Base-by-base conservation (phyloP, 768 basidiomycete genomes). In the Wakefieldia striispora region DNA sequence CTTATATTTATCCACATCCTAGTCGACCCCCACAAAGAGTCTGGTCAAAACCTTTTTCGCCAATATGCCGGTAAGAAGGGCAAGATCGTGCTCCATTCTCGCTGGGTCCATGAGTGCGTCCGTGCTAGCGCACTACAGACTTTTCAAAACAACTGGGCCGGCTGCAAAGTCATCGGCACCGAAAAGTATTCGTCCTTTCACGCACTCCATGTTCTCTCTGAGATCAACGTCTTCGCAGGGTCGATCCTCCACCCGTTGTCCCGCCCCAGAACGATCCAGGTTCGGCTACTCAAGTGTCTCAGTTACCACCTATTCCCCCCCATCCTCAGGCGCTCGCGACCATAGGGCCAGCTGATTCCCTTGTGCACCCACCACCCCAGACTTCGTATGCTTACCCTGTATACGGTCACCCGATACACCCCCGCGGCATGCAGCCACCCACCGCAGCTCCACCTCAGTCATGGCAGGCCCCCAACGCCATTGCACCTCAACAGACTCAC, bases 61-160 rank as follows among this genome's bases (percentile, higher is more conserved):
- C 87, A 90, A 60, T 91, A 89, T 65, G 79, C 78, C 1, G 78
- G 79, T 39, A 91, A 91, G 69, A 91, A 88, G 68, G 82, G 80
- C 35, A 91, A 91, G 65, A 72, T 91, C 39, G 80, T 93, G 3
- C 79, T 93, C 7, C 76, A 81, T 58, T 76, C 80, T 5, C 78
- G 79, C 40, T 93, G 91, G 91, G 77, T 90, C 19, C 77, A 79
- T 42, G 86, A 89, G 61, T 93, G 91, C 58, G 74, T 93, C 58
- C 81, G 83, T 57, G 70, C 76, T 6, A 78, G 80, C 43, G 75
- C 78, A 39, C 73, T 93, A 29, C 86, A 88, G 64, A 88, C 86
- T 0, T 91, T 84, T 60, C 77, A 81, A 43, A 81, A 73, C 49
- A 83, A 88, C 58, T 93, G 86, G 81, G 88, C 84, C 11, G 86